Evolutionary conservation across 371 early-diverging fungal species (phyloP).

Genomic region (Parasitella parasitica): DNA sequence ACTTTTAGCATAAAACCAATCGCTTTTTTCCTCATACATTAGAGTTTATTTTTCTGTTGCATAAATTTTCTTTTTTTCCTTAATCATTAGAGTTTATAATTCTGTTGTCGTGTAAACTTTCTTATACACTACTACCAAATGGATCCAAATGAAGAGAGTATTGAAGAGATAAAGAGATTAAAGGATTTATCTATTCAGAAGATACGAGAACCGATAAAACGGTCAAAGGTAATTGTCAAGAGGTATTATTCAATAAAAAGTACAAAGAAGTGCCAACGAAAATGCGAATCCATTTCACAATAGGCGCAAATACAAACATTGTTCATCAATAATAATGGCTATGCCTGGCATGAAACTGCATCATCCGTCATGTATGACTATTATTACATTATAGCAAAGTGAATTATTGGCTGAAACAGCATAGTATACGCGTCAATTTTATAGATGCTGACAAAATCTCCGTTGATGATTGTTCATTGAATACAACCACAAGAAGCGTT

Average conservation of each 20-base stretch:
- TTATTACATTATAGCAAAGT: not conserved
- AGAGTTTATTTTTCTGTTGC: too few species aligned
- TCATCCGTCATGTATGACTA: not conserved
- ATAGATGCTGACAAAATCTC: not conserved
- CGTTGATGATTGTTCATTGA: not conserved
- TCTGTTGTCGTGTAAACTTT: not conserved
- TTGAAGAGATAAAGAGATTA: not conserved
- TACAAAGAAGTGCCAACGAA: not conserved
- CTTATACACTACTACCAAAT: not conserved
- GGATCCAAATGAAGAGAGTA: not conserved
- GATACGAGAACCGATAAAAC: constrained; percentile 5
- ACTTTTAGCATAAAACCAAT: too few species aligned
- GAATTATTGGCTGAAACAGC: not conserved
- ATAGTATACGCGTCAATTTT: constrained; percentile 7
- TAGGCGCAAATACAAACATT: constrained; percentile 10
- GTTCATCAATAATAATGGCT: constrained; percentile 6
- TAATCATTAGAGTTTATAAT: not conserved
- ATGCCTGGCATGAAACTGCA: constrained; percentile 11
- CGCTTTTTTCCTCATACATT: too few species aligned
- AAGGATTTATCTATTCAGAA: not conserved
- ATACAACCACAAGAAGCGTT: constrained; percentile 4
- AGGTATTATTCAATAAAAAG: not conserved
- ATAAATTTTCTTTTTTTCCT: not conserved
- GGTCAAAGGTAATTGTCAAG: constrained; percentile 5
- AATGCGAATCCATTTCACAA: not conserved